Base-by-base conservation (phyloP, 805 yeast species). In the Kregervanrija delftensis region DNA sequence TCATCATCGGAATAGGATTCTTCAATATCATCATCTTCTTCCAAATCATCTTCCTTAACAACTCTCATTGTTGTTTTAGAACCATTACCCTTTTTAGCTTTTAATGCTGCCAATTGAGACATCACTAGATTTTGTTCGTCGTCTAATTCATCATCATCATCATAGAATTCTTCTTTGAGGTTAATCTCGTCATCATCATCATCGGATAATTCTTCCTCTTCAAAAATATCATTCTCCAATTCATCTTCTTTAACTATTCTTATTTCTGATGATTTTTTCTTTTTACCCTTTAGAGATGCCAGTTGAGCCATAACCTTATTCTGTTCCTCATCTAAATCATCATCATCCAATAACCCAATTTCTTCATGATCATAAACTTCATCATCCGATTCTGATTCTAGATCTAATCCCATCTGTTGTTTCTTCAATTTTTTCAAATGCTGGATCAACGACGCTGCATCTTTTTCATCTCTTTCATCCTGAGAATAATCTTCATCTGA, bases 61-160 rank as follows among this genome's bases (percentile, higher is more conserved):
- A 46, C 45, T 36, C 50, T 48, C 12, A 45, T 35, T n/a, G 44
- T 44, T 10, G 15, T 15, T 35, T 42, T 35, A 15, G 37, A 9
- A 11, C 17, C 9, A 33, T 51, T 50, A 54, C 37, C 13, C 16
- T 50, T 64, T 43, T 52, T 63, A 30, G 59, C 67, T 52, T 69
- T 74, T 43, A 66, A 49, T 32, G 68, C 68, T 57, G 62, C 70
- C 44, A 73, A 54, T 4, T 72, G 67, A 2, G 65, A 71, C 69
- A 68, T 67, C 2, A 74, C 74, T 1, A 31, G 39, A 2, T 30
- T 28, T 16, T 40, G 46, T 3, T 37, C 39, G 10, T 41, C 43
- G n/a, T 45, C 47, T 8, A 46, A 36, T n/a, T 42, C 42, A 1
- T 41, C 42, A 13, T 39, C 37, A 8, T 33, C 40, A 17, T 39